Percentiles rank a stretch among this genome's conserved stretches.
phyloP scores from a whole-genome alignment of 1,139 yeast species.

The Debaryomycetaceae sp. region DNA sequence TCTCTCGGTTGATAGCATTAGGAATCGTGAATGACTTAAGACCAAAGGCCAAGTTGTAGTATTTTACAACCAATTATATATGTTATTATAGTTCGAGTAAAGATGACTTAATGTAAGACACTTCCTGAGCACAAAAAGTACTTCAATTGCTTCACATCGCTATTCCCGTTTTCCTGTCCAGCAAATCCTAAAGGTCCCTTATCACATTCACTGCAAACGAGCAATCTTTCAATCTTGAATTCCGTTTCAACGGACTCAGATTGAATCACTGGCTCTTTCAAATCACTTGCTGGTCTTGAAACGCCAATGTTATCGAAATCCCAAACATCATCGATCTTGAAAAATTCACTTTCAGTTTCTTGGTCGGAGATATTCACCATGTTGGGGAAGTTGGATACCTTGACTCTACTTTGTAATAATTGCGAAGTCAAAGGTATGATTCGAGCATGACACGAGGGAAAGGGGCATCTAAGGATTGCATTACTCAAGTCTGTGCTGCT shows the following conservation, averaged over 20 bases:
- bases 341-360: conserved; percentile 20
- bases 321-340: conserved; percentile 58
- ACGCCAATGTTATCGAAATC: conserved; percentile 77
- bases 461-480: conserved; percentile 31
- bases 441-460: conserved; percentile 32
- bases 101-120: conserved; percentile 35
- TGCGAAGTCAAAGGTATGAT: conserved; percentile 25
- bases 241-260: conserved; percentile 12
- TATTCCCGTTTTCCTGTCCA: conserved; percentile 32
- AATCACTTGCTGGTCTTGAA: conserved; percentile 43
- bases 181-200: conserved; percentile 73
- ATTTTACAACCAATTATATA: background rate
- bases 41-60: conserved; percentile 27
- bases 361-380: conserved; percentile 22
- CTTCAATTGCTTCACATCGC: conserved; percentile 34
- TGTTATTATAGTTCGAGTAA: background rate
- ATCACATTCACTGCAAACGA: conserved; percentile 74
- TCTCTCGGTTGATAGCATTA: conserved; percentile 36
- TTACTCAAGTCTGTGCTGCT: background rate
- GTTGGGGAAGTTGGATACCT: conserved; percentile 26
- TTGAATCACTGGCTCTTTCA: conserved; percentile 16
- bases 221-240: conserved; percentile 43
- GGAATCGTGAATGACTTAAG: conserved; percentile 35
- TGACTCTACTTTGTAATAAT: conserved; percentile 10
- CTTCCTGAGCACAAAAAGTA: conserved; percentile 46